Conservation (phyloP, 2,329 filamentous ascomycete genomes). For the Ophiostoma pallidulum region DNA sequence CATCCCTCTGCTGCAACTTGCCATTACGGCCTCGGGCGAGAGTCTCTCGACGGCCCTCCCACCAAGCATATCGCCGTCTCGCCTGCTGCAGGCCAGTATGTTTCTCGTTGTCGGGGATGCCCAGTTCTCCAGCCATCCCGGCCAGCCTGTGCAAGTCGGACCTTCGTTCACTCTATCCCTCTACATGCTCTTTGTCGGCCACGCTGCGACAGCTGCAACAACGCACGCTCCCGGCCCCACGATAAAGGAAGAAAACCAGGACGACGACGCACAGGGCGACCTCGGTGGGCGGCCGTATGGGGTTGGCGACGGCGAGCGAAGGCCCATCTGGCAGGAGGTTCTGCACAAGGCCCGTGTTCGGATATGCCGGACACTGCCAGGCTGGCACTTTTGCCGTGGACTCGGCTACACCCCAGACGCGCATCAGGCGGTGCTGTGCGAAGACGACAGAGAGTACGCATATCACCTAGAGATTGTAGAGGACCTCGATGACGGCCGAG, state of each 20-base stretch:
- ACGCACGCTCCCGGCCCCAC: not conserved
- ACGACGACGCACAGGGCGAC: not conserved
- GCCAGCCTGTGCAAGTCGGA: slow-evolving; percentile 66
- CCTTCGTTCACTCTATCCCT: slow-evolving; percentile 78
- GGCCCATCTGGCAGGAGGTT: slow-evolving; percentile 87
- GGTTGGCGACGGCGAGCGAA: slow-evolving; percentile 45
- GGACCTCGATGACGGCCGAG: slow-evolving; percentile 56
- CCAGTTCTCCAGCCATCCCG: slow-evolving; percentile 61
- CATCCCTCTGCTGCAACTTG: slow-evolving; percentile 83
- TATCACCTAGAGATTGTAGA: slow-evolving; percentile 79
- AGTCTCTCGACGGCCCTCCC: slow-evolving; percentile 73
- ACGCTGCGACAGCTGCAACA: slow-evolving; percentile 32
- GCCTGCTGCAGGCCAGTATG: slow-evolving; percentile 84
- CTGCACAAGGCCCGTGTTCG: slow-evolving; percentile 86
- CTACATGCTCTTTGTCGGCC: slow-evolving; percentile 90
- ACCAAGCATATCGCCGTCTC: slow-evolving; percentile 76
- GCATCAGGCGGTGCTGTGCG: slow-evolving; percentile 16
- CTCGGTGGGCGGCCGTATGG: slow-evolving; percentile 30
- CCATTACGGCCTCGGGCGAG: slow-evolving; percentile 88
- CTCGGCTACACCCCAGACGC: slow-evolving; percentile 22
- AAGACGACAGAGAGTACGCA: slow-evolving; percentile 42
- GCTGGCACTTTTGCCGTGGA: slow-evolving; percentile 34
- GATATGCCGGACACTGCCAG: slow-evolving; percentile 60
- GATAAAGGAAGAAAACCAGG: not conserved
- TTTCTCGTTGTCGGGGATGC: slow-evolving; percentile 81